Base-by-base conservation (phyloP, 2,329 filamentous ascomycete genomes). In the Acephala macrosclerotiorum region DNA sequence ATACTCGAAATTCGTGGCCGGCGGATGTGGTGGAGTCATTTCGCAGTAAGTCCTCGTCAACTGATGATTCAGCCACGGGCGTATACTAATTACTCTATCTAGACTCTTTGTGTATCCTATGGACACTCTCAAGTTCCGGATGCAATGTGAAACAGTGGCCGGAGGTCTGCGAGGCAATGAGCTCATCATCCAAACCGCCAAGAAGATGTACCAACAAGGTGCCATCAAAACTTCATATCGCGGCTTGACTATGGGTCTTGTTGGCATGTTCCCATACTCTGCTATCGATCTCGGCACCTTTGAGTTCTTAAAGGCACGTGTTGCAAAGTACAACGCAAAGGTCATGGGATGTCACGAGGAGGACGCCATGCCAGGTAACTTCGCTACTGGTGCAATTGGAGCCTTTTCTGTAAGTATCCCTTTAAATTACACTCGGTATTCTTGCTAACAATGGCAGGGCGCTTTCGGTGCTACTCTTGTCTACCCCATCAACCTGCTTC, bases 221-320 rank as follows among this genome's bases (percentile, higher is more conserved):
- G 93, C 93, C 25, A 71, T 94, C 33, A 83, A 87, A 36, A 85
- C 92, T 7, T 95, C 94, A 69, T 99, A 98, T 78, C 93, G 95
- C 61, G 96, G 96, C 47, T 85, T 99, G 38, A 94, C 94, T 0
- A 96, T 98, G 87, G 96, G 96, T 18, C 85, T 99, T 3, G 81
- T 97, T 59, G 96, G 96, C 77, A 97, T 98, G 89, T 99, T 99
- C 74, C 96, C 96, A 0, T 99, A 98, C 78, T 95, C 94, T 49
- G 96, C 96, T 58, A 96, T 99, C 75, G 96, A 99, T 76, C 90
- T 99, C 75, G 93, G 93, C 70, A 97, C 93, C 0, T 99, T 98
- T 75, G 96, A 99, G 80, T 89, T 96, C 66, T 85, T 97, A 68
- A 99, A 99, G 80, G 88, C 87, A 57, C 84, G 84, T 8, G 88